Evolutionary conservation across 306 rosid genomes (phyloP), one percentile per base, ranked within the genome.

Genomic region (Rosa lucieae): DNA sequence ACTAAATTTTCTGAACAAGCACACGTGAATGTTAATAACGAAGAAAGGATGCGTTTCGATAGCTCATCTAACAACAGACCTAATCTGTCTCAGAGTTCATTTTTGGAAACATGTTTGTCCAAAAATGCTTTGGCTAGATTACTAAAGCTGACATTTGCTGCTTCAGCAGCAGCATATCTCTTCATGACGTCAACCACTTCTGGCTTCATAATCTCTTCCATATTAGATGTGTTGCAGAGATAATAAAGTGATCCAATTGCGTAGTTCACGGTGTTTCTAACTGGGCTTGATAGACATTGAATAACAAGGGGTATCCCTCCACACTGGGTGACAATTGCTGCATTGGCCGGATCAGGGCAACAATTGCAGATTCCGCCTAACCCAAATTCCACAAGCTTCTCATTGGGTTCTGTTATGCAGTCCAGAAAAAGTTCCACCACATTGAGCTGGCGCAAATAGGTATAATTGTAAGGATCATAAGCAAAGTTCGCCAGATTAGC

Each of bases 401-500:
- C 98, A 75, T 88, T 92, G 58, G 97, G 92, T 81, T 94, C 97
- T 0, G 92, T 90, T 39, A 92, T 75, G 91, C 98, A 94, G 88
- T 91, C 97, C 79, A 92, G 83, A 77, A 94, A 92, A 80, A 94
- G 97, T 79, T 92, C 98, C 87, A 94, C 75, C 82, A 91, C 92
- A 78, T 92, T 94, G 66, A 92, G 97, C 98, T 94, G 92, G 72
- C 93, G 90, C 89, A 90, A 81, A 87, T 85, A 92, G 81, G 77
- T 73, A 75, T 78, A 92, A 66, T 90, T 94, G 89, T 90, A 94
- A 74, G 98, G 98, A 86, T 94, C 97, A 84, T 94, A 94, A 58
- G 97, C 93, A 61, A 94, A 94, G 91, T 94, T 92, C 12, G 95
- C 98, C 84, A 94, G 85, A 83, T 92, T 90, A 52, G 95, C 97